Conservation (phyloP, 371 early-diverging fungal genomes). For the Mycotypha africana region DNA sequence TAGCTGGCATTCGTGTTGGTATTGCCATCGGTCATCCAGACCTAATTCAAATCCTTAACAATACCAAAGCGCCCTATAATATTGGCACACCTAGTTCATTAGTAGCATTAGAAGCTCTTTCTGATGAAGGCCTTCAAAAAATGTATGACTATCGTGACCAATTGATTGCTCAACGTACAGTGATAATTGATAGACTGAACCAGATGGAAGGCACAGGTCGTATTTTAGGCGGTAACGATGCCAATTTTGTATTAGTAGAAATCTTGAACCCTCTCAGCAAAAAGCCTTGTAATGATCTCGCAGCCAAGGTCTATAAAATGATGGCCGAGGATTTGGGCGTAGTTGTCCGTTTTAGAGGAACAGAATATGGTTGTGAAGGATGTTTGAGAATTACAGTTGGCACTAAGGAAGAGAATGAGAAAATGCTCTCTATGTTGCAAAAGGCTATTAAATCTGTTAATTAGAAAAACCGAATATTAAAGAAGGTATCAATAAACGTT, state of each 20-base stretch:
- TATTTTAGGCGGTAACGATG: slow-evolving; percentile 82
- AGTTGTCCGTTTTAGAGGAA: slow-evolving; percentile 92
- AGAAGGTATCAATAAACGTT: no score
- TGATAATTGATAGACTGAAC: slow-evolving; percentile 54
- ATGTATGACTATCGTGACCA: slow-evolving; percentile 58
- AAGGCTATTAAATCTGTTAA: slow-evolving; percentile 31
- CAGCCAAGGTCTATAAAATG: slow-evolving; percentile 68
- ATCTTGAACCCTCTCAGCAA: slow-evolving; percentile 52
- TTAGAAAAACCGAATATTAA: background rate
- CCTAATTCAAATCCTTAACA: slow-evolving; percentile 85
- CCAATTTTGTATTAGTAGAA: slow-evolving; percentile 91
- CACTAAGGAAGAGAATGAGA: slow-evolving; percentile 74
- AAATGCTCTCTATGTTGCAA: slow-evolving; percentile 37
- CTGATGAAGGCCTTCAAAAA: slow-evolving; percentile 57
- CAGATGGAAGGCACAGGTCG: slow-evolving; percentile 54
- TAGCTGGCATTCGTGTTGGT: slow-evolving; percentile 92
- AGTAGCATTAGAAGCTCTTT: slow-evolving; percentile 75
- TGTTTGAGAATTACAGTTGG: slow-evolving; percentile 94
- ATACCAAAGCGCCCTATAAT: slow-evolving; percentile 97
- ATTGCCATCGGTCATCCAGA: slow-evolving; percentile 78
- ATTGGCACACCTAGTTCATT: slow-evolving; percentile 83
- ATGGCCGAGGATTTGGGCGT: slow-evolving; percentile 82
- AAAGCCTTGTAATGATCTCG: slow-evolving; percentile 70
- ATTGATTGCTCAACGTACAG: slow-evolving; percentile 60
- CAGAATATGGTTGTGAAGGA: slow-evolving; percentile 86